phyloP scores from a whole-genome alignment of 768 basidiomycete species.

The Trametes punicea region DNA sequence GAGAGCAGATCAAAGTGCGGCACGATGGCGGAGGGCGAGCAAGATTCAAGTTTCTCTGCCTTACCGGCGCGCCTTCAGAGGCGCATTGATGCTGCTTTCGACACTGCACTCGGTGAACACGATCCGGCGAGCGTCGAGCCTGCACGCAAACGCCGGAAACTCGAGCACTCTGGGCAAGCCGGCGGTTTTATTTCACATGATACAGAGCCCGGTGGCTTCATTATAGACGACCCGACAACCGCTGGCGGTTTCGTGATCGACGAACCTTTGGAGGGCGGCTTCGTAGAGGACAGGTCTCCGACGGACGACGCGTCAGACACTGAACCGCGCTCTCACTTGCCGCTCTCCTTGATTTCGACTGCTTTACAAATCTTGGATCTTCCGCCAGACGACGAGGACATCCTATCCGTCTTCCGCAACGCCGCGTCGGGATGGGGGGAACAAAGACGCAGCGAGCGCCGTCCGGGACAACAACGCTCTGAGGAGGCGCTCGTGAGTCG shows the following conservation, averaged over 20 bases:
- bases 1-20: neutral
- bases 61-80: constrained; percentile 42
- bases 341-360: constrained; percentile 52
- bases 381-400: constrained; percentile 58
- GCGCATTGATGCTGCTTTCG: constrained; percentile 53
- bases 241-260: constrained; percentile 33
- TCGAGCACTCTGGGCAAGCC: neutral
- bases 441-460: constrained; percentile 23
- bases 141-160: constrained; percentile 20
- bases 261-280: constrained; percentile 13
- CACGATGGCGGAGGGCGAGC: constrained; percentile 12
- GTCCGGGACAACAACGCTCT: constrained; percentile 11
- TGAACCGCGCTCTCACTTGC: constrained; percentile 37
- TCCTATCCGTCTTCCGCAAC: constrained; percentile 68
- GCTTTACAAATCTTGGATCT: constrained; percentile 65
- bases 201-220: constrained; percentile 15
- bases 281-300: constrained; percentile 3
- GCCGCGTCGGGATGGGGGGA: constrained; percentile 68
- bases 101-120: constrained; percentile 25
- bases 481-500: constrained; percentile 44
- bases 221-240: constrained; percentile 11
- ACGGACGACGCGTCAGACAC: constrained; percentile 6
- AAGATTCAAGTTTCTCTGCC: constrained; percentile 33
- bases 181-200: constrained; percentile 22
- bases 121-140: neutral